phyloP scores from a whole-genome alignment of 345 rosid species.

The Cardiospermum halicacabum region DNA sequence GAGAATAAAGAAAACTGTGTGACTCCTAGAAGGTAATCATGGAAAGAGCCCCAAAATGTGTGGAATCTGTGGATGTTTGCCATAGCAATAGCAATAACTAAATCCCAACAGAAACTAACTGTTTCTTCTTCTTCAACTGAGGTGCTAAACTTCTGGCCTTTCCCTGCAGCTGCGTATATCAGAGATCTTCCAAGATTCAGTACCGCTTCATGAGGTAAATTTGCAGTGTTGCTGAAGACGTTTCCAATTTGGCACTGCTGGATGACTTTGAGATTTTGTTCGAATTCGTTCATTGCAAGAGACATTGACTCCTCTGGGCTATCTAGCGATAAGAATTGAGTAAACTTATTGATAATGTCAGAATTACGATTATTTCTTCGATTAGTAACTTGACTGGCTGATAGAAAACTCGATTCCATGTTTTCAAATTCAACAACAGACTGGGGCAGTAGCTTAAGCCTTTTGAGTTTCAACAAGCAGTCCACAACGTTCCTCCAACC shows the following conservation, averaged over 20 bases:
- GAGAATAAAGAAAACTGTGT: constrained; percentile 81
- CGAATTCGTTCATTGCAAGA: constrained; percentile 82
- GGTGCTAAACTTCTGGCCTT: constrained; percentile 91
- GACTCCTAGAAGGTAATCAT: constrained; percentile 55
- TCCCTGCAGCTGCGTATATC: constrained; percentile 88
- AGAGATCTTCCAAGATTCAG: constrained; percentile 67
- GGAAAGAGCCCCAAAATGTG: constrained; percentile 63
- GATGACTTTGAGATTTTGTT: constrained; percentile 79
- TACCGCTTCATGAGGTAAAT: constrained; percentile 51
- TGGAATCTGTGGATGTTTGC: constrained; percentile 56
- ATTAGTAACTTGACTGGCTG: constrained; percentile 39
- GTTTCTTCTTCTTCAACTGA: constrained; percentile 89
- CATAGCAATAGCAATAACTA: constrained; percentile 41
- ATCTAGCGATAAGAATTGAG: constrained; percentile 73
- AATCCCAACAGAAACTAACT: constrained; percentile 78
- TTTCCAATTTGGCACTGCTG: constrained; percentile 73
- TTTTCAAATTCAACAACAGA: constrained; percentile 55
- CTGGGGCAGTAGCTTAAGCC: constrained; percentile 84
- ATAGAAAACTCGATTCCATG: constrained; percentile 32
- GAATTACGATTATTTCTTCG: constrained; percentile 30
- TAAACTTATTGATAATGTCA: constrained; percentile 48
- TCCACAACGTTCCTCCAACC: constrained; percentile 93
- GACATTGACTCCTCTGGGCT: constrained; percentile 68
- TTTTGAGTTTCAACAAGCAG: constrained; percentile 78
- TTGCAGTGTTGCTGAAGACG: constrained; percentile 58